phyloP scores from a whole-genome alignment of 2,329 filamentous ascomycete genomes.

The Lecanicillium sp. region DNA sequence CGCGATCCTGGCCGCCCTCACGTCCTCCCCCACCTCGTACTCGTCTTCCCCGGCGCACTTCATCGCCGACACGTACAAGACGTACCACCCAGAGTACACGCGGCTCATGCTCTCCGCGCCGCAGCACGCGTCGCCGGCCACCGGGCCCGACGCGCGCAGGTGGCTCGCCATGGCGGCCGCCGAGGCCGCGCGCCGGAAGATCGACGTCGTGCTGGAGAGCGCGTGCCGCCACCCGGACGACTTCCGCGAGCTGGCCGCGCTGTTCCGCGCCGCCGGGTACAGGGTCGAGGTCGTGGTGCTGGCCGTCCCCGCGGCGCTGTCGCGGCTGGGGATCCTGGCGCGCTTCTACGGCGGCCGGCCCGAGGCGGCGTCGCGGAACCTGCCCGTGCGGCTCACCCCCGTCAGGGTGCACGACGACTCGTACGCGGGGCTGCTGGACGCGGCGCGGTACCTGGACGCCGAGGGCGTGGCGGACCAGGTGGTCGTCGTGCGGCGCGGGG shows the following conservation, averaged over 20 bases:
- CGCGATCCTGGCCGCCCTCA: conserved; percentile 29
- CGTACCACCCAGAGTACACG: conserved; percentile 38
- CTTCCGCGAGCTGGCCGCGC: conserved; percentile 30
- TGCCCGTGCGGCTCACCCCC: conserved; percentile 38
- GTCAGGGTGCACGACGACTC: conserved; percentile 40
- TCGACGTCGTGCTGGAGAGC: conserved; percentile 38
- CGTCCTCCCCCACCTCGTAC: conserved; percentile 4
- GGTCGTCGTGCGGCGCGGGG: conserved; percentile 33
- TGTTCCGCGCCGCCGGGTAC: conserved; percentile 31
- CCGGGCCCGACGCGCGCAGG: conserved; percentile 34
- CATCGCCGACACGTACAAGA: conserved; percentile 45
- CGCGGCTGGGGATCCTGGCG: conserved; percentile 36
- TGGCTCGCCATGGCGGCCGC: conserved; percentile 38
- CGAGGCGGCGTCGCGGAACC: conserved; percentile 27
- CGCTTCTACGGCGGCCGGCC: conserved; percentile 32
- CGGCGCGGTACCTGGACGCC: conserved; percentile 32
- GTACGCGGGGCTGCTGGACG: conserved; percentile 32
- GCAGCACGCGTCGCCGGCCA: conserved; percentile 32
- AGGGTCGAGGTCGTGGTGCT: conserved; percentile 35
- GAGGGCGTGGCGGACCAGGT: conserved; percentile 28
- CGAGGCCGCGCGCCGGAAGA: conserved; percentile 25
- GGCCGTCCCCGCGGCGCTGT: conserved; percentile 36
- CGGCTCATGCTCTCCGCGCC: conserved; percentile 26
- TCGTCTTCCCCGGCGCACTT: conserved; percentile 35
- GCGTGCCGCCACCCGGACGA: conserved; percentile 39